Evolutionary conservation across 345 rosid species (phyloP).

Genomic region (Populus euphratica): DNA sequence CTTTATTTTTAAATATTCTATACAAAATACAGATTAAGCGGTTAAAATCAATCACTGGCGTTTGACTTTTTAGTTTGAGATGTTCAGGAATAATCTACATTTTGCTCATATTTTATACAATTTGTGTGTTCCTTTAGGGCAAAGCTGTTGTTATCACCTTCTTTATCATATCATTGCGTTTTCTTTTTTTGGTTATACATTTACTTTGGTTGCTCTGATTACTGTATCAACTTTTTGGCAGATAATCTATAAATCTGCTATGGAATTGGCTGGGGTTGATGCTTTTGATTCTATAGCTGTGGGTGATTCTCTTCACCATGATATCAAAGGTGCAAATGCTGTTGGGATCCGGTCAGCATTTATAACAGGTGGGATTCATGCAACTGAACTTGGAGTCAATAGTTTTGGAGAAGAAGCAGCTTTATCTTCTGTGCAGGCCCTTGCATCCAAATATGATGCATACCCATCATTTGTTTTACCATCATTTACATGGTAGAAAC

Average conservation of each 20-base stretch:
- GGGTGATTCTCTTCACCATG: constrained; percentile 92
- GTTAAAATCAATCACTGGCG: background rate
- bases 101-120: too few species aligned
- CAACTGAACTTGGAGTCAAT: constrained; percentile 68
- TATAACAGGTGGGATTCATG: constrained; percentile 74
- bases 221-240: constrained; percentile 16
- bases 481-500: constrained; percentile 61
- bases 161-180: background rate
- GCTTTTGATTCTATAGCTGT: constrained; percentile 62
- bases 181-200: background rate
- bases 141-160: background rate
- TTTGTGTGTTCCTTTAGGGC: too few species aligned
- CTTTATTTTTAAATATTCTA: background rate
- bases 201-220: background rate
- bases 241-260: constrained; percentile 79
- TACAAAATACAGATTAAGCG: background rate
- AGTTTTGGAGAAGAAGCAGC: constrained; percentile 60
- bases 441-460: constrained; percentile 60
- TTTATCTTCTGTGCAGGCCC: constrained; percentile 48
- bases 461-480: constrained; percentile 64
- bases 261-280: constrained; percentile 61
- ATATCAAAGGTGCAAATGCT: constrained; percentile 81
- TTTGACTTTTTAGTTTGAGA: background rate
- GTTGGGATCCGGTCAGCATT: constrained; percentile 72
- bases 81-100: too few species aligned